These are phyloP conservation scores for Leucosporidium creatinivorum DNA, from an alignment of 768 basidiomycete genomes.

Conservation along the genomic window DNA sequence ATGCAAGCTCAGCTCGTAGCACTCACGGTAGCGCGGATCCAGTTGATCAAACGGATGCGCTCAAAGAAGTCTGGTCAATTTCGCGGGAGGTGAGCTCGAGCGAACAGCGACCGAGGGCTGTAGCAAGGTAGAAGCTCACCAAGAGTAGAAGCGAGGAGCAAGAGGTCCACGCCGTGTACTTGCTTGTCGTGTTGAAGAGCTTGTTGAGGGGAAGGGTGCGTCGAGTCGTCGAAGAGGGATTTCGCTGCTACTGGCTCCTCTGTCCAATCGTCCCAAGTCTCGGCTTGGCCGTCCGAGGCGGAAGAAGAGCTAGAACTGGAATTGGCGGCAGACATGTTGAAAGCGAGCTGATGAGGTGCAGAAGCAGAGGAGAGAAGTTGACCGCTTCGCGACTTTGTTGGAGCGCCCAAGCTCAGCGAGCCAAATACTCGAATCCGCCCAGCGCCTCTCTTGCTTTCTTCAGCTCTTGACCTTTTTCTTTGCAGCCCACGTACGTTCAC, in stretches of 20 bases:
- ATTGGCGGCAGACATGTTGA: no score
- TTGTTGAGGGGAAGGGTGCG: slow-evolving; percentile 55
- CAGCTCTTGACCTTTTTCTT: no score
- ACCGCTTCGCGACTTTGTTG: no score
- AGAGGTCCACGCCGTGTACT: slow-evolving; percentile 59
- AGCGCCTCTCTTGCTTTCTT: no score
- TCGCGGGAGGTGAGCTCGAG: background rate
- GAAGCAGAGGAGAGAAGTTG: no score
- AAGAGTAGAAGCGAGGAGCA: slow-evolving; percentile 49
- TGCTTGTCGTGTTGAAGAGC: slow-evolving; percentile 57
- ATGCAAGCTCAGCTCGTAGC: no score
- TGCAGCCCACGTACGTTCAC: no score
- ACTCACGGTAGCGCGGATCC: slow-evolving; percentile 67
- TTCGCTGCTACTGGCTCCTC: slow-evolving; percentile 45
- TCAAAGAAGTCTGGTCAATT: slow-evolving; percentile 58
- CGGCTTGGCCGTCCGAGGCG: slow-evolving; percentile 7
- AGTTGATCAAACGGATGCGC: slow-evolving; percentile 76
- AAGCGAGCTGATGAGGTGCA: no score
- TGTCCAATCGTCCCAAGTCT: slow-evolving; percentile 32
- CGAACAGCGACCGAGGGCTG: background rate
- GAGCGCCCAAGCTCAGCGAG: no score
- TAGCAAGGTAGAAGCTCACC: slow-evolving; percentile 47
- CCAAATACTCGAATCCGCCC: background rate
- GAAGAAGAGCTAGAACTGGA: background rate
- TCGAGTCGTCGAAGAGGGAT: slow-evolving; percentile 67